Percentiles rank a stretch among this genome's conserved stretches.
Conservation (phyloP, 805 yeast genomes). For the Hanseniaspora vineae region DNA sequence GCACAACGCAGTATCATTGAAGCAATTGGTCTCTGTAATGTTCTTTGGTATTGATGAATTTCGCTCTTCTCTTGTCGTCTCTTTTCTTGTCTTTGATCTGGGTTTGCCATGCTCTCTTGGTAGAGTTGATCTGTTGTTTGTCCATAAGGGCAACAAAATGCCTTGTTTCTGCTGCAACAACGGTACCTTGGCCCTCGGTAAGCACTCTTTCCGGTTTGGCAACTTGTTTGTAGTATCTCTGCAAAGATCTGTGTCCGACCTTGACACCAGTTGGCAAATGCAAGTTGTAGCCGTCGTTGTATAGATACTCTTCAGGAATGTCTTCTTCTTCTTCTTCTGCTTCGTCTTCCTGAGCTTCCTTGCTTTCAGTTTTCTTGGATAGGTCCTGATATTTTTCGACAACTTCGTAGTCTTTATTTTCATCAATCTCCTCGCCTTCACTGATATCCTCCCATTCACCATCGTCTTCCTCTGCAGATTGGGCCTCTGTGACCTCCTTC, state of each 20-base stretch:
- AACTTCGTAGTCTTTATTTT: constrained; percentile 26
- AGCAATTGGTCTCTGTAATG: constrained; percentile 76
- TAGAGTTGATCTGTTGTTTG: constrained; percentile 34
- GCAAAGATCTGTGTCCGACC: constrained; percentile 77
- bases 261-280: constrained; percentile 73
- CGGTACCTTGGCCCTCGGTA: constrained; percentile 73
- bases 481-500: constrained; percentile 17
- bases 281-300: constrained; percentile 54
- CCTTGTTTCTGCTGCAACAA: constrained; percentile 75
- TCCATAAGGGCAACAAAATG: constrained; percentile 26
- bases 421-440: constrained; percentile 26
- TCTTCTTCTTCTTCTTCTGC: constrained; percentile 15
- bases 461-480: constrained; percentile 21
- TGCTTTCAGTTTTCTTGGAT: not conserved
- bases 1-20: constrained; percentile 17
- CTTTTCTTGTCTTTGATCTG: constrained; percentile 38
- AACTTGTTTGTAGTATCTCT: constrained; percentile 68
- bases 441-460: constrained; percentile 23
- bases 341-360: constrained; percentile 15
- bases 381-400: constrained; percentile 13
- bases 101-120: constrained; percentile 61
- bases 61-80: constrained; percentile 48
- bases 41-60: constrained; percentile 76
- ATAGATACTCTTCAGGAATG: constrained; percentile 19
- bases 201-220: constrained; percentile 42